Evolutionary conservation across 257 asterid species (phyloP).

Genomic region (Plectranthus barbatus): DNA sequence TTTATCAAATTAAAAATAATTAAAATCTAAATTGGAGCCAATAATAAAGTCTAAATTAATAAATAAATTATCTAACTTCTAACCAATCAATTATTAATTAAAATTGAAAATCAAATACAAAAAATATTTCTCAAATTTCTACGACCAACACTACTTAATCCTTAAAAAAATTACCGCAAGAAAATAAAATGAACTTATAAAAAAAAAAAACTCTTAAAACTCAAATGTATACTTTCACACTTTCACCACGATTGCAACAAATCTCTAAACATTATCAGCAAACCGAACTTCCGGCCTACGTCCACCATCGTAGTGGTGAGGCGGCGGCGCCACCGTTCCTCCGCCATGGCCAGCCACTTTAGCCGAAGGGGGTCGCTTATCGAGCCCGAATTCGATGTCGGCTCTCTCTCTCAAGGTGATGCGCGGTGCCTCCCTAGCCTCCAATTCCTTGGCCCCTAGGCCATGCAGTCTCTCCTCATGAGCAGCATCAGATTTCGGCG

Average conservation of each 20-base stretch:
- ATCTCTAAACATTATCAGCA: conserved; percentile 34
- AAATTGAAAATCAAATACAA: too few relatives aligned
- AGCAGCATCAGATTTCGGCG: background rate
- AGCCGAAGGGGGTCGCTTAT: conserved; percentile 8
- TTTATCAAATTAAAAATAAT: too few relatives aligned
- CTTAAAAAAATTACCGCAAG: too few relatives aligned
- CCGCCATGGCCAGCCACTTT: conserved; percentile 10
- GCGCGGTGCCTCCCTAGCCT: conserved; percentile 20
- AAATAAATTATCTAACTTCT: too few relatives aligned
- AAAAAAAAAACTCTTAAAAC: too few relatives aligned
- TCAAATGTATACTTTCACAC: background rate
- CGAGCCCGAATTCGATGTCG: conserved; percentile 50
- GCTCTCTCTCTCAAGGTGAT: conserved; percentile 30
- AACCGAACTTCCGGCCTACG: conserved; percentile 39
- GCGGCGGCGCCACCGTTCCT: conserved; percentile 12
- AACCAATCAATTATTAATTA: too few relatives aligned
- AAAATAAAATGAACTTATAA: too few relatives aligned
- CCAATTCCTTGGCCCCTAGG: conserved; percentile 28
- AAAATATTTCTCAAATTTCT: too few relatives aligned
- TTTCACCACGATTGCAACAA: conserved; percentile 3
- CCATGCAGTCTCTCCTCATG: too few relatives aligned
- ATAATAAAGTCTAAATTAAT: too few relatives aligned
- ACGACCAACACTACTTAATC: too few relatives aligned
- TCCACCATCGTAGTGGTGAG: conserved; percentile 9
- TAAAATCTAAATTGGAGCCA: too few relatives aligned